phyloP scores from a whole-genome alignment of 1,139 yeast genomes.

The Pichia sp. region DNA sequence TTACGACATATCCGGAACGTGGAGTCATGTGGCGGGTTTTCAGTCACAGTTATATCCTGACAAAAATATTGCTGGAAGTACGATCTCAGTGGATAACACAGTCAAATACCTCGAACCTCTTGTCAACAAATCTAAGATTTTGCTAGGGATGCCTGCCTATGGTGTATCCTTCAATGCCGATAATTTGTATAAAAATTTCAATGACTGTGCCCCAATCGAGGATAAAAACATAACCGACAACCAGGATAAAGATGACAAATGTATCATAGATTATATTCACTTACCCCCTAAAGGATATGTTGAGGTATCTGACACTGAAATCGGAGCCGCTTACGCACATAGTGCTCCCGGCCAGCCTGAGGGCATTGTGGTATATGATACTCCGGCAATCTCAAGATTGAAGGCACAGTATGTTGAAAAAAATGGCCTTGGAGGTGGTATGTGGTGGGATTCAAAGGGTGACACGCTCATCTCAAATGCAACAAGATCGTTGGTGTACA shows the following conservation, averaged over 20 bases:
- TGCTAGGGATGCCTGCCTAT: slow-evolving; percentile 85
- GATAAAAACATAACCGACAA: neutral
- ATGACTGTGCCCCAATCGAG: slow-evolving; percentile 34
- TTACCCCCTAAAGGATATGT: slow-evolving; percentile 26
- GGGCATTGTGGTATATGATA: slow-evolving; percentile 64
- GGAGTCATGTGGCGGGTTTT: slow-evolving; percentile 60
- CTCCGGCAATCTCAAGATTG: slow-evolving; percentile 43
- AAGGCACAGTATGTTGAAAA: slow-evolving; percentile 59
- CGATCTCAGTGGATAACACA: slow-evolving; percentile 45
- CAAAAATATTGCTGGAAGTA: slow-evolving; percentile 24
- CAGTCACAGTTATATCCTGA: slow-evolving; percentile 61
- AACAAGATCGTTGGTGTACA: slow-evolving; percentile 38
- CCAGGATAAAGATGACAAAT: slow-evolving; percentile 17
- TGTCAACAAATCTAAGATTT: slow-evolving; percentile 40
- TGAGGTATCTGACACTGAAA: slow-evolving; percentile 49
- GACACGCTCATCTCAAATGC: slow-evolving; percentile 39
- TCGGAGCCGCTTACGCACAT: slow-evolving; percentile 58
- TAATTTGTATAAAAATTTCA: slow-evolving; percentile 39
- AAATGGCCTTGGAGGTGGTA: slow-evolving; percentile 67
- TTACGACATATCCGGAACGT: slow-evolving; percentile 78
- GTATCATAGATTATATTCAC: slow-evolving; percentile 22
- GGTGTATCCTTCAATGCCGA: slow-evolving; percentile 64
- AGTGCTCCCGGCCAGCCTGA: slow-evolving; percentile 19
- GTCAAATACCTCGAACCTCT: slow-evolving; percentile 39
- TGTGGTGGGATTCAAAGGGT: slow-evolving; percentile 95